phyloP scores from a whole-genome alignment of 2,329 filamentous ascomycete species.

The Polychaeton citri region DNA sequence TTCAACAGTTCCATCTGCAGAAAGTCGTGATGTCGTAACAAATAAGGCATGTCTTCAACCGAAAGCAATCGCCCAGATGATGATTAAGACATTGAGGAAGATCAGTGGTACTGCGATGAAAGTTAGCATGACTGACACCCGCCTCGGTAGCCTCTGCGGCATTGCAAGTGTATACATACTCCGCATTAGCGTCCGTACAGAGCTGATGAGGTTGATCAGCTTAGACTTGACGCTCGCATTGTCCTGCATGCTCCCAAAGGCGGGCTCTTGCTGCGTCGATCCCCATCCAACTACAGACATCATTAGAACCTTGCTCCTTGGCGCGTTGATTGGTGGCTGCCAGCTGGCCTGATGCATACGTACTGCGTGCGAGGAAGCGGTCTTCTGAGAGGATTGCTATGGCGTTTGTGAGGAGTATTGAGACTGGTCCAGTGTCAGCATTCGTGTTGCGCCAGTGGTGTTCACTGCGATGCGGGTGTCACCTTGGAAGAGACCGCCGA shows the following conservation, averaged over 20 bases:
- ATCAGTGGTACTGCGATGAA: constrained; percentile 62
- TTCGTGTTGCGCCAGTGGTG: constrained; percentile 5
- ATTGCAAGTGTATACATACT: constrained; percentile 45
- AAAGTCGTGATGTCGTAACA: neutral
- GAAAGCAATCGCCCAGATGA: constrained; percentile 41
- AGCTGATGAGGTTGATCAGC: constrained; percentile 78
- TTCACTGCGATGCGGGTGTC: constrained; percentile 8
- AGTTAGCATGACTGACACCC: constrained; percentile 1
- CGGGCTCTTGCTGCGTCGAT: constrained; percentile 51
- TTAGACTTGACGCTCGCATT: constrained; percentile 75
- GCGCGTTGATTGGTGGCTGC: neutral
- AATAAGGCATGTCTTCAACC: constrained; percentile 11
- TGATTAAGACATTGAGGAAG: constrained; percentile 68
- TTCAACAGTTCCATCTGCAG: no score
- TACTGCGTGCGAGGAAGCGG: constrained; percentile 75
- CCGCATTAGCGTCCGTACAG: constrained; percentile 82
- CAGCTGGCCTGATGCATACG: constrained; percentile 13
- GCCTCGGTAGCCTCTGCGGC: neutral
- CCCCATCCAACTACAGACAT: constrained; percentile 61
- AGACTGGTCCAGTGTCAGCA: constrained; percentile 37
- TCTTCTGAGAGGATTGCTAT: constrained; percentile 91
- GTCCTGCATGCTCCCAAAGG: constrained; percentile 58
- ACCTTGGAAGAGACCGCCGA: constrained; percentile 64
- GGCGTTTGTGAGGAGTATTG: constrained; percentile 81
- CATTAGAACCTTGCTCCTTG: neutral